Base-by-base conservation (phyloP, 73 alveolate species). In the Halteria grandinella region DNA sequence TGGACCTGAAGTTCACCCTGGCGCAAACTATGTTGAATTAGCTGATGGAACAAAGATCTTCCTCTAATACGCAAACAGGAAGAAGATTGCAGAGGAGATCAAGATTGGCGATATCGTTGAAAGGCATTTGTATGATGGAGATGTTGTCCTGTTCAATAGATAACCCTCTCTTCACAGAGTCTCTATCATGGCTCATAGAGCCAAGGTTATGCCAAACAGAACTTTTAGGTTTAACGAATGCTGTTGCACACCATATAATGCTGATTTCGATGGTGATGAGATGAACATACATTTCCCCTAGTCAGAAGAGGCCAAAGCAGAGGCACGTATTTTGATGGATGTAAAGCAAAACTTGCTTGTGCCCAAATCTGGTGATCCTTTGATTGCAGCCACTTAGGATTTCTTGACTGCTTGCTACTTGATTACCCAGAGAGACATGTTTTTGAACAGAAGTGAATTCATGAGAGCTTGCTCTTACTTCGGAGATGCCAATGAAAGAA, bases 191-290 rank as follows among this genome's bases (percentile, higher is more conserved):
- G 95, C 98, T 5, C 97, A 95, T 84, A 87, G 93, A 70, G 99
- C 98, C 17, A 95, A 94, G 54, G 97, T 98, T 1, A 94, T 97
- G 92, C 98, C 97, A 51, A 94, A 98, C 94, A 93, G 98, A 62
- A 98, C 99, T 32, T 76, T 98, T 31, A 89, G 99, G 58, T 97
- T 97, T 55, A 97, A 97, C 86, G 99, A 95, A 80, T 89, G 99
- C 85, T 90, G 87, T 52, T 97, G 99, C 85, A 90, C 99, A 5
- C 99, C 99, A 15, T 97, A 95, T 91, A 97, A 97, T 78, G 99
- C 99, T 6, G 99, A 97, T 88, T 97, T 97, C 79, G 99, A 97
- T 86, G 99, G 99, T 12, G 99, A 97, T 85, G 99, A 97, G 87
- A 97, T 97, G 99, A 97, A 97, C 83, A 91, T 97, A 45, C 99